Evolutionary conservation across 805 yeast genomes (phyloP), one percentile per base, ranked within the genome.

Genomic region (Spathaspora boniae): DNA sequence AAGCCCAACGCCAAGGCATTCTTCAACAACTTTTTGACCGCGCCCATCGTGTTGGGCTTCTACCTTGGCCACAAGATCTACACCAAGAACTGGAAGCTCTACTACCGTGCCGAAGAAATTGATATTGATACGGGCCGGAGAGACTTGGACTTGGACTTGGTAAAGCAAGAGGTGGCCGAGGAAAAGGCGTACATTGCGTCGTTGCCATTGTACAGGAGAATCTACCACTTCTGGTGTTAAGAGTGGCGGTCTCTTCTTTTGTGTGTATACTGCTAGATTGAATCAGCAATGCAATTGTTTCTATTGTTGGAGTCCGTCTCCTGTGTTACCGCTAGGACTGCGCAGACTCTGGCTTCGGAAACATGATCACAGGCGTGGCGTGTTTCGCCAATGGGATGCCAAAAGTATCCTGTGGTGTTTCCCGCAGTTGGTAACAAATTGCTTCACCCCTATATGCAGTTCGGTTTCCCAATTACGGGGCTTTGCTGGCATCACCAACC

Each of bases 101-200:
- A 47, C 41, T 48, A 59, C 36, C 46, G 43, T 23, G 56, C 61
- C 27, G 32, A 45, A 28, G 58, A 58, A 24, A 45, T 60, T 15
- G 65, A 59, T 38, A 48, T 59, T 37, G 63, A 58, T 37, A 53
- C 63, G 5, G 65, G 65, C 9, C 52, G 62, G 42, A 46, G 58
- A 32, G 56, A 56, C 43, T 28, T 55, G 34, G 63, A 59, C 36
- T 40, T 53, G 29, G 65, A 60, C 34, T 39, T 53, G 15, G 46
- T 59, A 41, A 54, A 55, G 38, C 65, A 60, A 39, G 64, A 58
- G 29, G 41, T 54, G 16, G 62, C 61, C n/a, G 63, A 60, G 36
- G 65, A 59, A 23, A 54, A 44, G 38, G 58, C 54, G 2, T 33
- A 32, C 16, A 31, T 56, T 27, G 44, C 48, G 3, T 39, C 48